Base-by-base conservation (phyloP, 495 filamentous ascomycete genomes). In the Neurospora intermedia region DNA sequence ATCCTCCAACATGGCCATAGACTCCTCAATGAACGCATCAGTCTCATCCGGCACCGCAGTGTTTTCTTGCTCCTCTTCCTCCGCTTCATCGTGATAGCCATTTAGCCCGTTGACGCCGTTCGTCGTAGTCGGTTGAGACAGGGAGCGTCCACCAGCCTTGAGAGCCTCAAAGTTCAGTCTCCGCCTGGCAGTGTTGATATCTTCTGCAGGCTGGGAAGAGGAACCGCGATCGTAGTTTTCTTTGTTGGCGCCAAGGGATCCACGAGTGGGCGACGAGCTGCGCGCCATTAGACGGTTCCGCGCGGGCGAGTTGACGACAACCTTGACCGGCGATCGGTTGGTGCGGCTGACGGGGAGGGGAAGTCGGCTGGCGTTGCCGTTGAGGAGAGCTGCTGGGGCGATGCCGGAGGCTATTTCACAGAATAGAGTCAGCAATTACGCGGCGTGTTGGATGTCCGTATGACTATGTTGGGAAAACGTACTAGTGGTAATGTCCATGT, bases 251-350 rank as follows among this genome's bases (percentile, higher is more conserved):
- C 80, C 72, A 69, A 81, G 72, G 8, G 78, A 76, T 38, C 81
- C 81, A 18, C 78, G 79, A 59, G 73, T 75, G 35, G 81, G 84
- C 69, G 82, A 86, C n/a, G 79, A 85, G 76, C 71, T 84, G 78
- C 74, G 85, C 74, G 42, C 85, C 78, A 80, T 75, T 73, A 77
- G 79, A 74, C 80, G 81, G 73, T 83, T 85, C 43, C 87, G 82
- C 5, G 87, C 86, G 20, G 89, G 87, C 2, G 88, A 88, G 43
- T 84, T 85, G n/a, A 89, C 79, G 18, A 82, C 76, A 7, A 87
- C 86, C 79, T 88, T 90, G 35, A 85, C 83, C 4, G 88, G 88
- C 4, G 86, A 88, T 54, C 85, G 80, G 54, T 31, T 62, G 8
- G 81, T 81, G 70, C 81, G 82, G 27, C 84, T 83, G 39, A 86